Evolutionary conservation across 306 rosid genomes (phyloP), one percentile per base, ranked within the genome.

Genomic region (Rosa rugosa): DNA sequence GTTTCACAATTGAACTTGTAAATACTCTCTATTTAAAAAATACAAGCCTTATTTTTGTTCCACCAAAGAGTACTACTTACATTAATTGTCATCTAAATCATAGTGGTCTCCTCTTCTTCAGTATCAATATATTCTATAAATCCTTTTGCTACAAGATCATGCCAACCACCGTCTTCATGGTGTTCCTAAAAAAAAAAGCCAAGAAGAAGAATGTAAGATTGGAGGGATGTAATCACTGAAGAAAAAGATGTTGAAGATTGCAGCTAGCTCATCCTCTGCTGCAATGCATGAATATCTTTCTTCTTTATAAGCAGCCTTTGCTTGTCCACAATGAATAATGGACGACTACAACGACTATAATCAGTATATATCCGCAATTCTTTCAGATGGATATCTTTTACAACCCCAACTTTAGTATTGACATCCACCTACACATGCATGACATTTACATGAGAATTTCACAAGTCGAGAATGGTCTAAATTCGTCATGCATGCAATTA

Each of bases 261-360:
- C 49, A 72, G 75, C 56, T 79, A 66, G 80, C 90, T 87, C 84
- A 95, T 98, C 88, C 99, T 90, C 88, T 88, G 99, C 83, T 95
- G 99, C 78, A 95, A 84, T 64, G 91, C 83, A 85, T 86, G 91
- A 44, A 95, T 93, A 79, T 95, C 99, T 78, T 83, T 88, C 87
- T 95, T 95, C 88, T 89, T 95, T 84, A 95, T 95, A 76, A 95
- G 98, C 86, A 95, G 97, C 88, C 95, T 91, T 82, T 95, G 99
- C 79, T 89, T 95, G 81, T 95, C 99, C 81, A 95, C 99, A 36
- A 95, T 95, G 86, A 95, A 95, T 71, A 95, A 86, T 70, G 99
- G 99, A 77, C 99, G 99, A 90, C 98, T 95, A 80, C 98, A 95
- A 44, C 99, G 98, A 34, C 99, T 98, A 82, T 95, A 95, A 75